A percentile compares a stretch with the other conserved stretches of the same genome.
Evolutionary conservation across 1,139 yeast species (phyloP).

Genomic region (Protomyces macrosporus): DNA sequence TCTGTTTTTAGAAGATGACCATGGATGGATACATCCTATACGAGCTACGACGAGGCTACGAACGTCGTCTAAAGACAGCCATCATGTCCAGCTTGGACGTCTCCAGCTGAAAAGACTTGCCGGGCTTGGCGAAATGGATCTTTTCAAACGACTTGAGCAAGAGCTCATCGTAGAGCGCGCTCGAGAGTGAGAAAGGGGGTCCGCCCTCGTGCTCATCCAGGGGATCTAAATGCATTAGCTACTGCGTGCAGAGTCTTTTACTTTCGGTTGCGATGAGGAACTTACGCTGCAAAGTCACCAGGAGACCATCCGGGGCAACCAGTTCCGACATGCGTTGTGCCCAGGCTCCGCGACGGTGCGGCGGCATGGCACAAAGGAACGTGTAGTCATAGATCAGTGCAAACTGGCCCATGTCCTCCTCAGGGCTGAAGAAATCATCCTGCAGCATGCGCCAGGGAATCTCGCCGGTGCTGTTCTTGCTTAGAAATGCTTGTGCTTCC

Average conservation of each 20-base stretch:
- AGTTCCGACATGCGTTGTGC: constrained; percentile 7
- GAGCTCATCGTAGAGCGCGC: constrained; percentile 4
- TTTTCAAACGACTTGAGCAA: background rate
- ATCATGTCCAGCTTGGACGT: background rate
- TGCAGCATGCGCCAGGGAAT: background rate
- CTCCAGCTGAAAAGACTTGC: background rate
- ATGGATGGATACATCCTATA: too few relatives aligned
- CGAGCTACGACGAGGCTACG: too few relatives aligned
- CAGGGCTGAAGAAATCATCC: background rate
- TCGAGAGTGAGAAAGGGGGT: constrained; percentile 1
- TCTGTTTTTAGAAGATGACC: too few relatives aligned
- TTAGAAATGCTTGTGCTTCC: background rate
- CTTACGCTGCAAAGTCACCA: constrained; percentile 3
- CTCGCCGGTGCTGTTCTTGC: background rate
- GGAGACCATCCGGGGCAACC: background rate
- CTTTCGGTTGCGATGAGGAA: background rate
- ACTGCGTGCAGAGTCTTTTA: background rate
- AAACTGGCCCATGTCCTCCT: background rate
- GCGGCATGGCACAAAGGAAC: constrained; percentile 5
- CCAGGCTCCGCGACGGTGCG: background rate
- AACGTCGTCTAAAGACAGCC: background rate
- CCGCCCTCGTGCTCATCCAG: constrained; percentile 11
- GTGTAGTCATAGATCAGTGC: constrained; percentile 6
- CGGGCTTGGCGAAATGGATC: background rate
- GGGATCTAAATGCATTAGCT: background rate